Evolutionary conservation across 2,329 filamentous ascomycete species (phyloP), one percentile per base, ranked within the genome.

Genomic region (Ceratocystis variospora): DNA sequence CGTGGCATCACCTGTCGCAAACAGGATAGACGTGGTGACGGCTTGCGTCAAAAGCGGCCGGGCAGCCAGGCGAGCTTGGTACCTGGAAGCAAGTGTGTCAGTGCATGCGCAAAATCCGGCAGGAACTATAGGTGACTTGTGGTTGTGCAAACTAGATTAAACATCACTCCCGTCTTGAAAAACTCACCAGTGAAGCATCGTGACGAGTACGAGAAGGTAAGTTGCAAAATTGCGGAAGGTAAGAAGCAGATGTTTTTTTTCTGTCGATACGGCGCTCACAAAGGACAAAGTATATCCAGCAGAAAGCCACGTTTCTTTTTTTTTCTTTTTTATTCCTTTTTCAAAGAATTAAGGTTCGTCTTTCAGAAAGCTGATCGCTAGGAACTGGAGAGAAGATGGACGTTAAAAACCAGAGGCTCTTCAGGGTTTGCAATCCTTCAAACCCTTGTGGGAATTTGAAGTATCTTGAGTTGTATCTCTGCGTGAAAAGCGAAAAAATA

Each of bases 1-100:
- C 70, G 95, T 86, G 68, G 88, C 81, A 78, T 99, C 94, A 72
- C 94, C 94, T 15, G 91, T 89, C 67, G 88, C 92, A 75, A 97
- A 99, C 69, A 99, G 86, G 68, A 97, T 83, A 62, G 90, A 88
- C 48, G 93, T 96, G 66, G 91, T 96, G 72, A 96, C 79, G 74
- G 87, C 89, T 80, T 96, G 90, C 10, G 93, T 97, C 73, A 96
- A 84, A 71, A 97, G 80, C 68, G 93, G 93, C 73, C 89, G 84
- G 72, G 85, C 83, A 71, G 88, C 87, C 74, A 96, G 81, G 76
- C 85, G 88, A 73, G 84, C 81, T 77, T 95, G 90, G 79, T 97
- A 97, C 91, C 92, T 89, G 71, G 44, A 64, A 57, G 22, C 22
- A 17, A 31, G 12, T 2, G 25, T 46, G 28, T 31, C 3, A 41